Percentiles rank a stretch among this genome's conserved stretches.
phyloP scores from a whole-genome alignment of 495 filamentous ascomycete species.

The Aspergillus heteromorphus region DNA sequence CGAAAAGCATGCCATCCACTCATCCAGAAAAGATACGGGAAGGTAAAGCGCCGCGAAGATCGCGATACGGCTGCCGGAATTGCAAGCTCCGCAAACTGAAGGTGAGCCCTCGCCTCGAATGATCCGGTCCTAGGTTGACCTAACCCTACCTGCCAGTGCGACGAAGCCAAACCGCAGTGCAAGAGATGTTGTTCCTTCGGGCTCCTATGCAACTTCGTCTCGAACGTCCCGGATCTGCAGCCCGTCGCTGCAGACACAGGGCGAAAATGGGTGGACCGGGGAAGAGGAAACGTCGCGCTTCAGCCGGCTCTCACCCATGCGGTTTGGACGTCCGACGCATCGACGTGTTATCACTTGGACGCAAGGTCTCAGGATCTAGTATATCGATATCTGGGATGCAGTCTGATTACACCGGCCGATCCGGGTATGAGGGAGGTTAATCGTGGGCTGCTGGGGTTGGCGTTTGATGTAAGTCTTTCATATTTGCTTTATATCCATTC shows the following conservation, averaged over 20 bases:
- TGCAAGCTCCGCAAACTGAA: slow-evolving; percentile 48
- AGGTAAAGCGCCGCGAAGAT: slow-evolving; percentile 20
- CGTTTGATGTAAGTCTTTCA: slow-evolving; percentile 30
- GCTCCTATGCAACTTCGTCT: slow-evolving; percentile 39
- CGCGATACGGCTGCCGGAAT: slow-evolving; percentile 45
- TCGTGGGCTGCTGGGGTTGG: slow-evolving; percentile 28
- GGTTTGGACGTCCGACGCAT: slow-evolving; percentile 28
- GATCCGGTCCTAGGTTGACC: slow-evolving; percentile 8
- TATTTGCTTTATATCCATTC: not conserved
- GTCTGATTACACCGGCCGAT: slow-evolving; percentile 31
- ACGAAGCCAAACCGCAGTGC: slow-evolving; percentile 41
- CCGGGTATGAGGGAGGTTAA: slow-evolving; percentile 33
- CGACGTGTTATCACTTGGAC: slow-evolving; percentile 28
- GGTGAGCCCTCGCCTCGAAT: slow-evolving; percentile 22
- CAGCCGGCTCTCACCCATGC: slow-evolving; percentile 22
- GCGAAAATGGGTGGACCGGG: slow-evolving; percentile 13
- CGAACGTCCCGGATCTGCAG: slow-evolving; percentile 35
- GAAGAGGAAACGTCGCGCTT: slow-evolving; percentile 14
- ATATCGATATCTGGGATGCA: slow-evolving; percentile 32
- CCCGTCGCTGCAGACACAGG: slow-evolving; percentile 21
- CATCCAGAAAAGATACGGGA: slow-evolving; percentile 7
- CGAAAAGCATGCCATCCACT: slow-evolving; percentile 16
- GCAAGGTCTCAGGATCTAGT: slow-evolving; percentile 35
- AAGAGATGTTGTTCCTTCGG: slow-evolving; percentile 39
- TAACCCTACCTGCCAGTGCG: slow-evolving; percentile 28